Base-by-base conservation (phyloP, 495 filamentous ascomycete species). In the Neurospora intermedia region DNA sequence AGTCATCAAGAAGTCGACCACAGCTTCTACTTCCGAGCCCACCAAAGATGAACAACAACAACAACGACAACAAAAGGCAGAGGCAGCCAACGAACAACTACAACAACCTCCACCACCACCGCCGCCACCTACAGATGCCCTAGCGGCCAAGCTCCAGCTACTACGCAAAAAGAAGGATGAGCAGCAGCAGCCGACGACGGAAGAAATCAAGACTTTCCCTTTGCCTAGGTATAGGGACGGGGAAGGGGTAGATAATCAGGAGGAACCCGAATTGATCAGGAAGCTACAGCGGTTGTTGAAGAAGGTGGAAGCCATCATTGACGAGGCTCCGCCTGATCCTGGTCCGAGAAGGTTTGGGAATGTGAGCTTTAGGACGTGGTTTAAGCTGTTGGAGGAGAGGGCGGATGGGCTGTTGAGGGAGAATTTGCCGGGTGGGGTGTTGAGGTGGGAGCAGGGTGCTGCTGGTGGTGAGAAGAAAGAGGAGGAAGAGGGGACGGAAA, bases 331-430 rank as follows among this genome's bases (percentile, higher is more conserved):
- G 10, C 94, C 94, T 8, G 92, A 97, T 77, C 86, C 87, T 16
- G 94, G 95, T 31, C 94, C 94, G 13, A 84, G 96, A 41, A 85
- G 96, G 71, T 99, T 98, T 79, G 96, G 96, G 6, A 98, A 99
- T 80, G 82, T 92, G 54, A 92, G 90, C 74, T 98, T 97, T 80
- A 86, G 94, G 27, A 91, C 84, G 75, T 99, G 94, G 94, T 87
- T 91, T 78, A 81, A 88, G 72, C 78, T 92, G 15, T 84, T 95
- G 40, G 89, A 90, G 72, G 84, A 86, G 70, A 83, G 90, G 31
- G 82, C 85, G 2, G 77, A 85, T 3, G 82, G 74, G 15, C 83
- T 96, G 18, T 81, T 99, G 35, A 80, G 86, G 42, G 84, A 90
- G 71, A 88, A 87, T 78, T 77, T 97, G 18, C 88, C 91, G 0